Evolutionary conservation across 2,329 filamentous ascomycete genomes (phyloP).

Genomic region (Cyphellophora europaea): DNA sequence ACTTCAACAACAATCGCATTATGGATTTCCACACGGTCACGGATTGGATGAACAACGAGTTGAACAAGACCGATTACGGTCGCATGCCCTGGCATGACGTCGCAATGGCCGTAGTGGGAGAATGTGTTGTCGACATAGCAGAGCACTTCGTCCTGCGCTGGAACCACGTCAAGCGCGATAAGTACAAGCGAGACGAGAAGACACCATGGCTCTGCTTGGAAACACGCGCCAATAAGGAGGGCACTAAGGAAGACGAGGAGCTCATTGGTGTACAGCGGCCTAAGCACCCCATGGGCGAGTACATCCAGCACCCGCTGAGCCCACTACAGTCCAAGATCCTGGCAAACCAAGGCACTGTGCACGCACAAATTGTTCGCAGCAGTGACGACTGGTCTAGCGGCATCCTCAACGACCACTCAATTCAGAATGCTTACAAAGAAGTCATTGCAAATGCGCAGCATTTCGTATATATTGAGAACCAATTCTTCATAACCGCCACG

Average conservation of each 20-base stretch:
- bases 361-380: conserved; percentile 79
- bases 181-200: conserved; percentile 79
- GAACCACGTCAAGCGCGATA: conserved; percentile 96
- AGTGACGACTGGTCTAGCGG: conserved; percentile 92
- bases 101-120: conserved; percentile 80
- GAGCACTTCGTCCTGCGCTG: conserved; percentile 91
- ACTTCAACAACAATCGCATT: conserved; percentile 93
- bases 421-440: conserved; percentile 79
- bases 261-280: conserved; percentile 81
- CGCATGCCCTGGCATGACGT: conserved; percentile 99
- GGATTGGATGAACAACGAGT: conserved; percentile 87
- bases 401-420: conserved; percentile 73
- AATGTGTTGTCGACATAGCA: conserved; percentile 85
- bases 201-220: conserved; percentile 81
- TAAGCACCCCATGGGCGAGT: conserved; percentile 80
- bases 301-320: conserved; percentile 68
- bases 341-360: conserved; percentile 61
- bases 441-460: conserved; percentile 81
- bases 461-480: conserved; percentile 95
- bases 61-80: conserved; percentile 82
- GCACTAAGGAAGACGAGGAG: conserved; percentile 54
- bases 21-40: conserved; percentile 89
- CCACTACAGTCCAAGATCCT: conserved; percentile 57
- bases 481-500: conserved; percentile 96
- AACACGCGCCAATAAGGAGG: conserved; percentile 56